These are phyloP conservation scores for Hypoxylon sp. DNA, from an alignment of 2,329 filamentous ascomycete genomes.

Conservation along the genomic window DNA sequence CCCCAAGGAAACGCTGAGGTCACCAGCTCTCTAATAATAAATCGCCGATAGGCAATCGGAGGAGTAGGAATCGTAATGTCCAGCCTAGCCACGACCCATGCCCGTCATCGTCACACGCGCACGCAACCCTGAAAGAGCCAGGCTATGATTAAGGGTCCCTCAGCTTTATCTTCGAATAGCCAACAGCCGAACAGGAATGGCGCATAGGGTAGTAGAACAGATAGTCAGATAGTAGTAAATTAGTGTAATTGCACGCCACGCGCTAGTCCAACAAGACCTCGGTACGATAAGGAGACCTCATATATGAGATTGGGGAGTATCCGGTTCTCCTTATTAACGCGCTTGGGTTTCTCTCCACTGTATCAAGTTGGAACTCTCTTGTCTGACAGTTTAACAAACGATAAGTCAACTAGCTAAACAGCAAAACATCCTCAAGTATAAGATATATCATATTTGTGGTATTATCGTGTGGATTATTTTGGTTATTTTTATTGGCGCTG, in stretches of 20 bases:
- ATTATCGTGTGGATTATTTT: slow-evolving; percentile 10
- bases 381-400: slow-evolving; percentile 4
- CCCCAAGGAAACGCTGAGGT: slow-evolving; percentile 24
- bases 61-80: slow-evolving; percentile 22
- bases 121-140: slow-evolving; percentile 22
- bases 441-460: slow-evolving; percentile 15
- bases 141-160: slow-evolving; percentile 18
- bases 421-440: not conserved
- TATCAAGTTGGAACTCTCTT: slow-evolving; percentile 4
- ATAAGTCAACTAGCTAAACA: not conserved
- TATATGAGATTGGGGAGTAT: not conserved
- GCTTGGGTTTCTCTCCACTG: slow-evolving; percentile 18
- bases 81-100: slow-evolving; percentile 19
- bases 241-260: slow-evolving; percentile 36
- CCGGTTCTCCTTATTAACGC: slow-evolving; percentile 22
- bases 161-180: slow-evolving; percentile 28
- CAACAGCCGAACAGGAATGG: slow-evolving; percentile 27
- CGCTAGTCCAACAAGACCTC: slow-evolving; percentile 23
- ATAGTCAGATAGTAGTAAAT: slow-evolving; percentile 31
- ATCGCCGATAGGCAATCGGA: slow-evolving; percentile 40
- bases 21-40: slow-evolving; percentile 39
- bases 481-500: not conserved
- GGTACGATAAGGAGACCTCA: slow-evolving; percentile 26
- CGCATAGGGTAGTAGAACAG: slow-evolving; percentile 21
- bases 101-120: slow-evolving; percentile 41